A percentile compares a stretch with the other conserved stretches of the same genome.
Evolutionary conservation across 768 basidiomycete species (phyloP).

Genomic region (Scleroderma citrinum): DNA sequence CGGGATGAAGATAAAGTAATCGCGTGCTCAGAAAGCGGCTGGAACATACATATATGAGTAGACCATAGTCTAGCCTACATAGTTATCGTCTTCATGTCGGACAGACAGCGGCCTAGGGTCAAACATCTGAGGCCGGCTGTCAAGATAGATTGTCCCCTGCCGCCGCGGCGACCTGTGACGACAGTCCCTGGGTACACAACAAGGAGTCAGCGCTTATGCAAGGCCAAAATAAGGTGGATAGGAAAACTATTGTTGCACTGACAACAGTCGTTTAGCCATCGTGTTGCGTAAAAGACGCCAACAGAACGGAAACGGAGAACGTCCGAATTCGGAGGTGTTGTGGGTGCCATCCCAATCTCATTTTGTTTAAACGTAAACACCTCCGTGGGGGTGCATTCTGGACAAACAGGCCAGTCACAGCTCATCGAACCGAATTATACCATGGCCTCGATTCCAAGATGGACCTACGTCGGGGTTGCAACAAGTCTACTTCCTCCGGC

Average conservation of each 20-base stretch:
- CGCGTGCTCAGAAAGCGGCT: too few species aligned
- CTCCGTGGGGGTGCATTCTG: background rate
- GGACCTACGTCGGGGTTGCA: background rate
- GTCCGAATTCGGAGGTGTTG: background rate
- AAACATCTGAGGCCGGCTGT: too few species aligned
- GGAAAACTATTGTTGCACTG: background rate
- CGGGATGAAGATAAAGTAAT: background rate
- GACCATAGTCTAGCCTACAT: background rate
- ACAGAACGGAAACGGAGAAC: background rate
- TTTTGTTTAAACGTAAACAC: background rate
- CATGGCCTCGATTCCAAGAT: background rate
- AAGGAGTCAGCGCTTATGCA: too few species aligned
- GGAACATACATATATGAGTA: too few species aligned
- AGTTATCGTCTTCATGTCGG: background rate
- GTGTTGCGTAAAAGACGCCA: background rate
- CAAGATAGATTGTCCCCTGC: too few species aligned
- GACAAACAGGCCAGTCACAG: background rate
- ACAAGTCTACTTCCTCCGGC: background rate
- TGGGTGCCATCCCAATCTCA: background rate
- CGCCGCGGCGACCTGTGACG: too few species aligned
- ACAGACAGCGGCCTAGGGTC: background rate
- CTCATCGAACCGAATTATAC: background rate
- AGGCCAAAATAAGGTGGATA: too few species aligned
- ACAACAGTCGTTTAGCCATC: background rate
- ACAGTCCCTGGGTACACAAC: too few species aligned